Evolutionary conservation across 805 yeast species (phyloP).

Genomic region (Lipomyces mesembrius): DNA sequence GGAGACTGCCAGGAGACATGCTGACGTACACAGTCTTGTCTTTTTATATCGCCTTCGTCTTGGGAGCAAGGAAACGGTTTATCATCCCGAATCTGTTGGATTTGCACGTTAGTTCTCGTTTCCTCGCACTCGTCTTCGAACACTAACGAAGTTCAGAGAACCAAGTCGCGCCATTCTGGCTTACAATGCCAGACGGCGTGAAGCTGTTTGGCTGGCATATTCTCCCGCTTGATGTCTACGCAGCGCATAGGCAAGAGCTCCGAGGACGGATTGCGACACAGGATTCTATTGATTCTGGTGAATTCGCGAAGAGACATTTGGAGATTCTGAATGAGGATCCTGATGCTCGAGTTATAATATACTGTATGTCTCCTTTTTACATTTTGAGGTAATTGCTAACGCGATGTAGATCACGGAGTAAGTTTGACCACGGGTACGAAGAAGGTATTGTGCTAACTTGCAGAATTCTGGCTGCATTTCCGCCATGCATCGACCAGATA

Average conservation of each 20-base stretch:
- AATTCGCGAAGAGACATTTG: conserved; percentile 20
- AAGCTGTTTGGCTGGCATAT: conserved; percentile 32
- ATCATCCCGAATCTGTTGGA: conserved; percentile 30
- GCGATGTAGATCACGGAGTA: not conserved
- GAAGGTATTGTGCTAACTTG: not conserved
- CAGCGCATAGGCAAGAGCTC: conserved; percentile 9
- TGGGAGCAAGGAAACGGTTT: conserved; percentile 20
- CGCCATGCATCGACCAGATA: conserved; percentile 25
- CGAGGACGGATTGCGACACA: conserved; percentile 7
- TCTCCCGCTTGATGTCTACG: conserved; percentile 28
- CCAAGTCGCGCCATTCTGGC: conserved; percentile 36
- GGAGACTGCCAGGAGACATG: not conserved
- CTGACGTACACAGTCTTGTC: conserved; percentile 17
- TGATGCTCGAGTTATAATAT: conserved; percentile 27
- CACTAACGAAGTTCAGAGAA: conserved; percentile 6
- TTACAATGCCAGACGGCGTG: conserved; percentile 21
- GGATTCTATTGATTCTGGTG: conserved; percentile 23
- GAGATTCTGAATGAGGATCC: conserved; percentile 24
- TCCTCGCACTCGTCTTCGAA: not conserved
- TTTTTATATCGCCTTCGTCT: conserved; percentile 18
- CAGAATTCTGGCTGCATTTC: conserved; percentile 26
- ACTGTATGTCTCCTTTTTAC: conserved; percentile 13
- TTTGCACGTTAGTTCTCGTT: conserved; percentile 23
- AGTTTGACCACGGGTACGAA: not conserved
- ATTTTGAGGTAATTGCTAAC: not conserved